Base-by-base conservation (phyloP, 2,329 filamentous ascomycete species). In the Myrmaecium sp. region DNA sequence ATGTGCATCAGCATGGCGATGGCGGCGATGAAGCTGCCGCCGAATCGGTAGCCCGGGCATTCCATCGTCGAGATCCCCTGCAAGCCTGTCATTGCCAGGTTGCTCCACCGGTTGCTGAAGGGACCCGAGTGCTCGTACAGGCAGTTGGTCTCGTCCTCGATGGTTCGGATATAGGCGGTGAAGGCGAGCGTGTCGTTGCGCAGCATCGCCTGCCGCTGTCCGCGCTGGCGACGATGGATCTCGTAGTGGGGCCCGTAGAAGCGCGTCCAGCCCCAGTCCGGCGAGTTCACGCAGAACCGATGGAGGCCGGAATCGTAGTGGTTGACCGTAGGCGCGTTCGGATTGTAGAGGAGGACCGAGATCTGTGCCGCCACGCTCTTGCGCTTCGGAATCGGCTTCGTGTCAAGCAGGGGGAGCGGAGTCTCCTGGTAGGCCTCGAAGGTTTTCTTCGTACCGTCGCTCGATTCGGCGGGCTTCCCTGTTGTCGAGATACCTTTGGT, bases 121-220 rank as follows among this genome's bases (percentile, higher is more conserved):
- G n/a, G n/a, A n/a, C n/a, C n/a, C n/a, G n/a, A n/a, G 39, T 71
- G 66, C 51, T 68, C 69, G 66, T 68, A 74, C 17, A 73, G 47
- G 23, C 65, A 66, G 18, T 60, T 54, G 0, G 69, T 74, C 3
- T 67, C 58, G 36, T 74, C 69, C 14, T 73, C 46, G 26, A 74
- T 50, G 21, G 70, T 55, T 11, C 67, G 63, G 31, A 74, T 64
- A 40, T 73, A 73, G 1, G 61, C 66, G 32, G 65, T 66, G 33
- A 74, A 70, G 0, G 66, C 60, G 22, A 74, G 57, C 20, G 64
- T 70, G 39, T 74, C 69, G 34, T 70, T 55, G 17, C 60, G 64
- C 12, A 74, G 52, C 6, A 74, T 51, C 6, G 69, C 61, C 39
- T 68, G 60, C 17, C 66, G 60, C 39, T 72, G 64, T 17, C 59